Evolutionary conservation across 2,329 filamentous ascomycete species (phyloP), one percentile per base, ranked within the genome.

Genomic region (Nemania sp.): DNA sequence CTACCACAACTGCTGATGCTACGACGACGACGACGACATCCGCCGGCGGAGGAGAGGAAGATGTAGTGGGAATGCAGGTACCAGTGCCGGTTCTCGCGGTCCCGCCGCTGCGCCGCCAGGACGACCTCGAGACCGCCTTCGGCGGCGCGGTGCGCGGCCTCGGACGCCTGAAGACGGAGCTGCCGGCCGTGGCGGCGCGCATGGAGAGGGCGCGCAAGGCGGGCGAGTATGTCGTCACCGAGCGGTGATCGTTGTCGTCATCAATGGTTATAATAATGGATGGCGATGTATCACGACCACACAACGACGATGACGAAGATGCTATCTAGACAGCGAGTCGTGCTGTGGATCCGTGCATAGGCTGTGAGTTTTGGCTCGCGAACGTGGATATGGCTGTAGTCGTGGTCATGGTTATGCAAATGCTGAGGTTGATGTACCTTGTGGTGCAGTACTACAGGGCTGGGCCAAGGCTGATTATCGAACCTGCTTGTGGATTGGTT

Each of bases 151-250:
- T 86, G 1, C 74, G 74, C 42, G 77, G 75, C 14, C 63, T 86
- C 49, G 78, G 72, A 3, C 69, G 75, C 59, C 60, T 86, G 52
- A 84, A 84, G 73, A 76, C 76, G 62, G 79, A 81, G 30, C 80
- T 87, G 79, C 82, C 84, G 14, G 77, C 80, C 17, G 79, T 80
- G 3, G 81, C 84, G 64, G 84, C 84, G 49, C 81, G 77, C 68
- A 86, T 86, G 80, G 83, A 86, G 74, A 76, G 83, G 68, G 84
- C 84, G 52, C 74, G 80, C 57, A 77, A 80, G 14, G 84, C 82
- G 19, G 81, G 79, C 14, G 76, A 81, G 61, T 85, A 85, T 67
- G 80, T 82, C 6, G 73, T 80, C 43, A 73, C 73, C n/a, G 73
- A 74, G 62, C 64, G 69, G 59, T 73, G 65, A 69, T 36, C n/a